These are phyloP conservation scores for Betula pendula DNA, from an alignment of 306 rosid species.

Conservation along the genomic window DNA sequence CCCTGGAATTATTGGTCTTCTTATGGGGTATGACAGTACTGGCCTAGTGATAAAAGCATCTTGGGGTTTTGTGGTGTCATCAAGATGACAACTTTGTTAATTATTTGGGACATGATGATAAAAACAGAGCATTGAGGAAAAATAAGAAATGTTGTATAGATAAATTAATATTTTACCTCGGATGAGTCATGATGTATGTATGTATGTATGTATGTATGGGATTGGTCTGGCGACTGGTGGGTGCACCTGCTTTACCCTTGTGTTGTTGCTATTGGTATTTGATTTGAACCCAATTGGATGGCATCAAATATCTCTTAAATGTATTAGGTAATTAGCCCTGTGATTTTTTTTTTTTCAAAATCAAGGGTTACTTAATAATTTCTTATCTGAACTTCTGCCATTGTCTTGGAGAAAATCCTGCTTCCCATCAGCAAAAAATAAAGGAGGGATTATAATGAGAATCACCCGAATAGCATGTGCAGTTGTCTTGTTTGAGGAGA, in stretches of 20 bases:
- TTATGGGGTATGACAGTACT: neutral
- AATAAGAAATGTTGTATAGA: neutral
- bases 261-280: slow-evolving; percentile 14
- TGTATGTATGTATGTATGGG: neutral
- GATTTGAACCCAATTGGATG: slow-evolving; percentile 12
- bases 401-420: neutral
- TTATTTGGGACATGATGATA: neutral
- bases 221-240: neutral
- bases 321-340: neutral
- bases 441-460: neutral
- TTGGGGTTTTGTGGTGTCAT: neutral
- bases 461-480: neutral
- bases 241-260: neutral
- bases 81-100: neutral
- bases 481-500: neutral
- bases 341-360: neutral
- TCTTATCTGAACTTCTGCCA: neutral
- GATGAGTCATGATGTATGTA: neutral
- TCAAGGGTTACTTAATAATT: neutral
- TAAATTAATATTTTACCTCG: neutral
- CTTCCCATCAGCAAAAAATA: neutral
- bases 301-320: neutral
- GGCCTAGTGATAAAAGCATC: neutral
- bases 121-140: neutral
- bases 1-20: neutral